Conservation (phyloP, 1,139 yeast genomes). For the Taphrina betulina region DNA sequence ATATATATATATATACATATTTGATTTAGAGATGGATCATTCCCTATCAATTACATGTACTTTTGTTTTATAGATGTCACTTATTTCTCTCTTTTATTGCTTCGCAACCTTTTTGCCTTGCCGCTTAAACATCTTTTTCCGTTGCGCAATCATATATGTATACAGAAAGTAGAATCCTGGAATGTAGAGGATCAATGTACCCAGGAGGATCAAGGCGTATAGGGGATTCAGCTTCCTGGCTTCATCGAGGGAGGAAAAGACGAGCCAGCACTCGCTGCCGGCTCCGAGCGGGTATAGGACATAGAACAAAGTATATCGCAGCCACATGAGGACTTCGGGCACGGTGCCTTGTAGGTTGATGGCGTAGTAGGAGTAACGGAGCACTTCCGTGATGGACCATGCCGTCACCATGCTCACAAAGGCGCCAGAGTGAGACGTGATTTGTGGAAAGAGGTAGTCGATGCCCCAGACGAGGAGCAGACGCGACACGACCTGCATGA, state of each 20-base stretch:
- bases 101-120: conserved; percentile 27
- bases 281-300: conserved; percentile 90
- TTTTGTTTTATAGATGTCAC: too few species aligned
- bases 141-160: conserved; percentile 82
- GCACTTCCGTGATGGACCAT: conserved; percentile 88
- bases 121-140: conserved; percentile 33
- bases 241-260: conserved; percentile 61
- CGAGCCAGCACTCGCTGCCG: conserved; percentile 71
- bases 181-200: conserved; percentile 52
- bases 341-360: conserved; percentile 60
- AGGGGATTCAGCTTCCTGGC: conserved; percentile 58
- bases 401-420: conserved; percentile 71
- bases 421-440: conserved; percentile 56
- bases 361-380: conserved; percentile 82
- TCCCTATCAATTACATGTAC: too few species aligned
- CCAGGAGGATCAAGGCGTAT: conserved; percentile 58
- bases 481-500: conserved; percentile 83
- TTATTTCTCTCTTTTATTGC: too few species aligned
- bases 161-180: conserved; percentile 75
- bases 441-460: conserved; percentile 65
- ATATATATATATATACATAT: too few species aligned
- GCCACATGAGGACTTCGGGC: conserved; percentile 62
- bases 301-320: conserved; percentile 64
- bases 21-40: too few species aligned
- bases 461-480: conserved; percentile 81